Base-by-base conservation (phyloP, 306 rosid species). In the Cicer arietinum region DNA sequence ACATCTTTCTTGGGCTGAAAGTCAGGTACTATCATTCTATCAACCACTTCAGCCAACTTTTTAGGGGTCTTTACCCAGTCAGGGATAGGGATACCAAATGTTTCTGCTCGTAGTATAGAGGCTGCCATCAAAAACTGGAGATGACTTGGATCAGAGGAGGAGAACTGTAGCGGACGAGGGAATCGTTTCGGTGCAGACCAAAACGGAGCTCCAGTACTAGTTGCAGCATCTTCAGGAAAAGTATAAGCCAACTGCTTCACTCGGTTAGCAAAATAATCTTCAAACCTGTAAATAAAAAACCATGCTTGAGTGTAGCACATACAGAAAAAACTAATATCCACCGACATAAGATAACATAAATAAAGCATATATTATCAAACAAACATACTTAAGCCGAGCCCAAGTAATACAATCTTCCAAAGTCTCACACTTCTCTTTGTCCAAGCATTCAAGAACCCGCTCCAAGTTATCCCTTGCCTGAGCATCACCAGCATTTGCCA, bases 131-230 rank as follows among this genome's bases (percentile, higher is more conserved):
- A 77, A 89, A 84, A 94, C 67, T 90, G 92, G 39, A 94, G 90
- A 82, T 92, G 92, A 68, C 92, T 85, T 0, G 52, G 74, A 84
- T 94, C 99, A 74, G 89, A 77, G 41, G 88, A 10, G 69, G 97
- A 91, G 83, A 92, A 94, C 88, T 84, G 88, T 62, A 91, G 81
- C 5, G 99, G 92, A 54, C 13, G 97, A 68, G 99, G 99, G 76
- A 91, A 94, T 67, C 99, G 83, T 81, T 94, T 94, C 5, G 99
- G 99, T 42, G 99, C 99, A 56, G 99, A 94, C 99, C 99, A 94
- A 86, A 94, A 94, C 17, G 95, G 95, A 66, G 89, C 89, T 66
- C 99, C 99, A 20, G 90, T 94, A 80, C 99, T 92, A 8, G 99
- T 94, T 67, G 86, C 77, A 66, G 99, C 97, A 85, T 94, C 93